Conservation (phyloP, 805 yeast species). For the Yarrowia deformans region DNA sequence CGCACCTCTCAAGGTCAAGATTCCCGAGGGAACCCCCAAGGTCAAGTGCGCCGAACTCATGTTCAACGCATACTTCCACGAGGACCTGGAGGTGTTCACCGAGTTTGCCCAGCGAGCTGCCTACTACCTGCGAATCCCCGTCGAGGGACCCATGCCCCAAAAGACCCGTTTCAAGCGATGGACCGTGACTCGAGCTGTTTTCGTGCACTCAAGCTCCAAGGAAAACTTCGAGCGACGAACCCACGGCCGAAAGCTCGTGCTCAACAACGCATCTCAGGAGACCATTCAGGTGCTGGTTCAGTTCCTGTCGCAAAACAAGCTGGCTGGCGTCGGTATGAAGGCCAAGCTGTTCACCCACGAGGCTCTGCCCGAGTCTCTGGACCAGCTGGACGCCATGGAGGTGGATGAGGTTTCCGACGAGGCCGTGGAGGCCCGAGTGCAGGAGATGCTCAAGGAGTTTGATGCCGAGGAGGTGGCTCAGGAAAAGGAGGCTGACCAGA, state of each 20-base stretch:
- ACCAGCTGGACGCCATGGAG: constrained; percentile 52
- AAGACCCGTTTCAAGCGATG: constrained; percentile 82
- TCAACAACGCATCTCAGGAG: constrained; percentile 87
- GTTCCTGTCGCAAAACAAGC: constrained; percentile 37
- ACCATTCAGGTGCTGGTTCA: constrained; percentile 70
- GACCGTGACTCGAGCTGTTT: constrained; percentile 93
- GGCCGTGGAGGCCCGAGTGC: constrained; percentile 24
- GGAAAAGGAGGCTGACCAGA: constrained; percentile 11
- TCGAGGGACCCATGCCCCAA: constrained; percentile 71
- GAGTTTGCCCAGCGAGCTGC: constrained; percentile 93
- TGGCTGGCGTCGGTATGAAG: constrained; percentile 69
- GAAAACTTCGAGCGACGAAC: constrained; percentile 93
- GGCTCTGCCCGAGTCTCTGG: constrained; percentile 54
- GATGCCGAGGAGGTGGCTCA: constrained; percentile 32
- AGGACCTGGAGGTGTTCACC: constrained; percentile 73
- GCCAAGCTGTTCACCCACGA: constrained; percentile 69
- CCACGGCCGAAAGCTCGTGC: constrained; percentile 71
- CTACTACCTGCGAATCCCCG: constrained; percentile 86
- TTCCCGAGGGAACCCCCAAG: constrained; percentile 39
- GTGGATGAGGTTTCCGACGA: constrained; percentile 38
- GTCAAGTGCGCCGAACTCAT: constrained; percentile 43
- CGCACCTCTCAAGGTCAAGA: constrained; percentile 61
- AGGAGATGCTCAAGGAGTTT: constrained; percentile 39
- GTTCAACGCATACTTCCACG: constrained; percentile 54
- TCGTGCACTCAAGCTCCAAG: constrained; percentile 91